Evolutionary conservation across 768 basidiomycete species (phyloP).

Genomic region (Pholiota conissans): DNA sequence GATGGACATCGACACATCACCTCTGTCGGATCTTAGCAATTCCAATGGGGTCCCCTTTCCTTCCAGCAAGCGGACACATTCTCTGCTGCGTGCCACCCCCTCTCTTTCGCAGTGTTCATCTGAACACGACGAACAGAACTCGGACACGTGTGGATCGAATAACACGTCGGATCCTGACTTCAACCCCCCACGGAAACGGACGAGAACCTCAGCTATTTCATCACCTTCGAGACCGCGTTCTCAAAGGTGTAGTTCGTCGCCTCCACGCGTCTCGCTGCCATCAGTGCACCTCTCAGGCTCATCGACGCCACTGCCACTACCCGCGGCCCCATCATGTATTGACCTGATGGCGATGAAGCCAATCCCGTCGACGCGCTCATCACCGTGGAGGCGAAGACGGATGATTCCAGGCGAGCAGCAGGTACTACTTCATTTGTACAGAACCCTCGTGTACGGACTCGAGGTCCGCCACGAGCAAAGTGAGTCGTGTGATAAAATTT

Average conservation of each 20-base stretch:
- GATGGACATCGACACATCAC: slow-evolving; percentile 16
- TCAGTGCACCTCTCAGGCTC: background rate
- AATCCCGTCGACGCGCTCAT: background rate
- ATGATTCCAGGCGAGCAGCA: slow-evolving; percentile 3
- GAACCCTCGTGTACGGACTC: slow-evolving; percentile 15
- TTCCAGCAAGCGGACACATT: slow-evolving; percentile 15
- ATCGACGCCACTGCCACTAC: slow-evolving; percentile 2
- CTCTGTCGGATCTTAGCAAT: slow-evolving; percentile 1
- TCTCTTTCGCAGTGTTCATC: background rate
- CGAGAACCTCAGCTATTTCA: slow-evolving; percentile 10
- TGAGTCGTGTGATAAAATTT: background rate
- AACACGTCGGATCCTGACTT: background rate
- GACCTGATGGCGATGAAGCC: background rate
- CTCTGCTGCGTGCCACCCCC: slow-evolving; percentile 14
- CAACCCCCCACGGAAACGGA: slow-evolving; percentile 11
- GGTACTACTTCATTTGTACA: slow-evolving; percentile 9
- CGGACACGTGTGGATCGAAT: background rate
- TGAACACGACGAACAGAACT: background rate
- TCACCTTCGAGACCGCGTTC: background rate
- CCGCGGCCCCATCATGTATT: background rate
- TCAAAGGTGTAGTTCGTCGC: background rate
- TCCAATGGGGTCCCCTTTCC: slow-evolving; percentile 12
- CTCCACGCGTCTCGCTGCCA: background rate
- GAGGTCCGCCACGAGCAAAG: slow-evolving; percentile 4
- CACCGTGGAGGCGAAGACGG: background rate